These are phyloP conservation scores for Hypoxylon trugodes DNA, from an alignment of 495 filamentous ascomycete genomes.

Conservation along the genomic window DNA sequence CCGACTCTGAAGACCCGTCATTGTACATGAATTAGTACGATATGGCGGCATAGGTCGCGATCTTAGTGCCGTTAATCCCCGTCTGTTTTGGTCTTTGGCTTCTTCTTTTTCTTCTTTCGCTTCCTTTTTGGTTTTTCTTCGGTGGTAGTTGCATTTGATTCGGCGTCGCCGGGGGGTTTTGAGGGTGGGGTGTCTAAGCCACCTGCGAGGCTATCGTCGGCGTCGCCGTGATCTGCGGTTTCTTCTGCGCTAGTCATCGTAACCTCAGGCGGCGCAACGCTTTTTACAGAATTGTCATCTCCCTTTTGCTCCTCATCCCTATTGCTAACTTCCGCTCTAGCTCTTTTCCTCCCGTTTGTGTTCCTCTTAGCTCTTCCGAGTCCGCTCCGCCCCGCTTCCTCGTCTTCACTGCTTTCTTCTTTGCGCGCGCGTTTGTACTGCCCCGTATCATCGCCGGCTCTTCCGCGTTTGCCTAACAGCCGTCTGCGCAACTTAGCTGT, in stretches of 20 bases:
- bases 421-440: conserved; percentile 31
- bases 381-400: conserved; percentile 68
- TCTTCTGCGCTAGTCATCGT: conserved; percentile 4
- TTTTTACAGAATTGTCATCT: conserved; percentile 5
- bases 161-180: background rate
- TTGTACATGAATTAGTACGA: too few species aligned
- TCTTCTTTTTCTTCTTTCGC: conserved; percentile 60
- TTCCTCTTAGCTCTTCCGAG: conserved; percentile 57
- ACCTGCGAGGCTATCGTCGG: background rate
- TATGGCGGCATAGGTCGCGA: too few species aligned
- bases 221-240: conserved; percentile 7
- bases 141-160: conserved; percentile 26
- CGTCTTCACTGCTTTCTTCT: conserved; percentile 63
- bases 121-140: conserved; percentile 63
- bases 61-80: conserved; percentile 15
- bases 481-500: conserved; percentile 41
- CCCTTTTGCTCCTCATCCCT: conserved; percentile 3
- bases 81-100: conserved; percentile 33
- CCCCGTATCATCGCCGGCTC: conserved; percentile 5
- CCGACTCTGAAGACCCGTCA: too few species aligned
- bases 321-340: conserved; percentile 5
- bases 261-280: background rate
- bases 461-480: conserved; percentile 43
- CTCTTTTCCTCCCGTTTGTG: conserved; percentile 46
- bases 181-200: background rate